Percentiles rank a stretch among this genome's conserved stretches.
phyloP scores from a whole-genome alignment of 2,329 filamentous ascomycete species.

The Acephala macrosclerotiorum region DNA sequence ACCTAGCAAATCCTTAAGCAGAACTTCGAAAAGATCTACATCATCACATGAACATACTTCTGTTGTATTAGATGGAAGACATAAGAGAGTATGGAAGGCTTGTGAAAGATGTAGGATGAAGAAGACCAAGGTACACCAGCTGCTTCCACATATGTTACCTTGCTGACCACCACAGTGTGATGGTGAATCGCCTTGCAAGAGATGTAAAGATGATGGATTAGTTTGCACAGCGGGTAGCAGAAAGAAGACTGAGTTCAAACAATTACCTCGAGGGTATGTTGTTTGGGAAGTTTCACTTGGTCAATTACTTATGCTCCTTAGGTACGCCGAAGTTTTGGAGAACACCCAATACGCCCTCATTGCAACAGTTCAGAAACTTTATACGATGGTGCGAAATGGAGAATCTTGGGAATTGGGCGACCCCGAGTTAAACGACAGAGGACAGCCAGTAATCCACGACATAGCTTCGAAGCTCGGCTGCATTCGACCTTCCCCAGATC shows the following conservation, averaged over 20 bases:
- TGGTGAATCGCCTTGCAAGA: slow-evolving; percentile 70
- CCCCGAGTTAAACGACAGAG: slow-evolving; percentile 68
- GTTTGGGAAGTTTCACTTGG: background rate
- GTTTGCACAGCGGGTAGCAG: slow-evolving; percentile 69
- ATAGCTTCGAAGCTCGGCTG: slow-evolving; percentile 70
- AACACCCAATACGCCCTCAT: slow-evolving; percentile 71
- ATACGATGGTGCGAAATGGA: slow-evolving; percentile 65
- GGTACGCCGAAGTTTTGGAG: slow-evolving; percentile 70
- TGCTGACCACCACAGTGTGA: slow-evolving; percentile 58
- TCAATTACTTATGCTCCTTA: slow-evolving; percentile 40
- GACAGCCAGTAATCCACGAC: slow-evolving; percentile 69
- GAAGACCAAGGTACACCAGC: slow-evolving; percentile 66
- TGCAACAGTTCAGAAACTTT: slow-evolving; percentile 70
- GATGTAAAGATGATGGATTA: slow-evolving; percentile 70
- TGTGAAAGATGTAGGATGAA: slow-evolving; percentile 73
- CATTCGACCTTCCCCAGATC: slow-evolving; percentile 67
- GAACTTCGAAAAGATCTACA: slow-evolving; percentile 33
- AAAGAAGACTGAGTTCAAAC: slow-evolving; percentile 75
- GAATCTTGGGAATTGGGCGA: slow-evolving; percentile 69
- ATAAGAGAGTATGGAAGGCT: slow-evolving; percentile 72
- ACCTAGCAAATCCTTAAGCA: slow-evolving; percentile 30
- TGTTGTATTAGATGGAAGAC: slow-evolving; percentile 58
- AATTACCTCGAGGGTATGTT: slow-evolving; percentile 66
- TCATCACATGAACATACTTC: slow-evolving; percentile 44
- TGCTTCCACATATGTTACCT: background rate